These are phyloP conservation scores for Hanseniaspora guilliermondii DNA, from an alignment of 805 yeast species.

Conservation along the genomic window DNA sequence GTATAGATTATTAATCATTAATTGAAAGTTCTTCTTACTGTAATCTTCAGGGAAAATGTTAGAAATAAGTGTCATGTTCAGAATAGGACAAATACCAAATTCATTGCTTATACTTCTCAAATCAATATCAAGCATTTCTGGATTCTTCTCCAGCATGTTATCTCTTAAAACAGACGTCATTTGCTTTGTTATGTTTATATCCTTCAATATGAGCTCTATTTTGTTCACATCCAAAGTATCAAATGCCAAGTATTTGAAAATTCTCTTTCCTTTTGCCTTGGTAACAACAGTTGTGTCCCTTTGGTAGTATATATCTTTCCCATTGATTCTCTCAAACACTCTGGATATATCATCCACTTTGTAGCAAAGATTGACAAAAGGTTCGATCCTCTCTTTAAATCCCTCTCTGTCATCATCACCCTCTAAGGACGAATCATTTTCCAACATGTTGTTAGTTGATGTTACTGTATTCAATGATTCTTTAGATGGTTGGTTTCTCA, in stretches of 20 bases:
- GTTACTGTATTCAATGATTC: slow-evolving; percentile 1
- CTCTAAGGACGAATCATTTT: not conserved
- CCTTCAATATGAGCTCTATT: slow-evolving; percentile 8
- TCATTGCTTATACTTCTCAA: slow-evolving; percentile 4
- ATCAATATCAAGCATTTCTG: not conserved
- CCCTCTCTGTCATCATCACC: not conserved
- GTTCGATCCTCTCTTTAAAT: not conserved
- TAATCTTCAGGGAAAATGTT: slow-evolving; percentile 16
- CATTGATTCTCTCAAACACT: slow-evolving; percentile 5
- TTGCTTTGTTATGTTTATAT: slow-evolving; percentile 9
- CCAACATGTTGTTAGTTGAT: not conserved
- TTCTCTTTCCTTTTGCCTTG: not conserved
- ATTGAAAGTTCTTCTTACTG: slow-evolving; percentile 17
- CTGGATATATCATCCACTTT: slow-evolving; percentile 8
- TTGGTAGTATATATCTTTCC: slow-evolving; percentile 10
- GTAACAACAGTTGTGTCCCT: slow-evolving; percentile 12
- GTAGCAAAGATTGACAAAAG: slow-evolving; percentile 9
- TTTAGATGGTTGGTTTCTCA: slow-evolving; percentile 4
- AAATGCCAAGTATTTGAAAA: slow-evolving; percentile 12
- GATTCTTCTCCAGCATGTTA: not conserved
- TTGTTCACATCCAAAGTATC: slow-evolving; percentile 8
- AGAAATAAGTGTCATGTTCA: slow-evolving; percentile 11
- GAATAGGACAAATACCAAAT: slow-evolving; percentile 11
- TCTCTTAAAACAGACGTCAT: slow-evolving; percentile 11
- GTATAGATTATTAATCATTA: slow-evolving; percentile 10